Evolutionary conservation across 306 rosid species (phyloP), one percentile per base, ranked within the genome.

Genomic region (Ziziphus jujuba): DNA sequence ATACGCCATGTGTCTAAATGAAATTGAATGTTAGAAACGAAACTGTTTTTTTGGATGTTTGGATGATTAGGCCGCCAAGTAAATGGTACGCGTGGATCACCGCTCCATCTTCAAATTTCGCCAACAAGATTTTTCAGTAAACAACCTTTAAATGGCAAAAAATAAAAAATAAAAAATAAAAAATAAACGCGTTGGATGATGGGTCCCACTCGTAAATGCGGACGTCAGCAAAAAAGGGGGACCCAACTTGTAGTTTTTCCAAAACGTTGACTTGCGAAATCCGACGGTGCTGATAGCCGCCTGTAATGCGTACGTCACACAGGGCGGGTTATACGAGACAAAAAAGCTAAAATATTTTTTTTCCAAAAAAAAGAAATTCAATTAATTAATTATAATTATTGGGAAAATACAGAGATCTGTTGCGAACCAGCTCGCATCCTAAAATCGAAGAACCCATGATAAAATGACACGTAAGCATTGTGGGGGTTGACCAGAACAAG

Each of bases 391-490:
- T n/a, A n/a, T n/a, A n/a, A n/a, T n/a, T n/a, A 34, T 14, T 15
- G 16, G 20, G 35, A 57, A 60, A 70, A 20, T 67, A 76, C 80
- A 75, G 22, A 69, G 75, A 70, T 71, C 47, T 23, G 72, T 72
- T 78, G 84, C 79, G 59, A 56, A 74, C 75, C 85, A 77, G 77
- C 80, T 76, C 75, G 70, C 73, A 64, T 1, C 52, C 62, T 71
- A 78, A 72, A 78, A 67, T 71, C 58, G 23, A n/a, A 9, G 53
- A 34, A 2, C 35, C 25, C 64, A 75, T 71, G 13, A 31, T 6
- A 2, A 17, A 1, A 0, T 4, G 72, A 82, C 90, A 72, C 82
- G 77, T 76, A 65, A 66, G 1, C 8, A 0, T 6, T 0, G 4
- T 19, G 28, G 11, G 20, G 52, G 49, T 44, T 10, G 69, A 54